Evolutionary conservation across 768 basidiomycete species (phyloP).

Genomic region (Naganishia kalamii): DNA sequence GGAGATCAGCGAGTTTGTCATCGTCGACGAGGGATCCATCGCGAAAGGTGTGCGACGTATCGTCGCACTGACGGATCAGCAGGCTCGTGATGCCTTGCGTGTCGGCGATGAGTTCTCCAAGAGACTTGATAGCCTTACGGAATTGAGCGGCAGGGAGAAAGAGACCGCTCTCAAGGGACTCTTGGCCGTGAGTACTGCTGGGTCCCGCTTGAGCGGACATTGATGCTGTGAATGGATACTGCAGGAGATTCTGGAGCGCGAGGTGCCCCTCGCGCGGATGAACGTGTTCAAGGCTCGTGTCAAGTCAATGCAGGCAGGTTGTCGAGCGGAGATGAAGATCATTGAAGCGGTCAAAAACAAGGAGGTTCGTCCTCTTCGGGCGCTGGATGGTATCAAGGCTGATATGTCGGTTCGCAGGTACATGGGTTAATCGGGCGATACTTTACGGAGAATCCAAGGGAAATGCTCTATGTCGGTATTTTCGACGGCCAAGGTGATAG

Average conservation of each 20-base stretch:
- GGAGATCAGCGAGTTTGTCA: conserved; percentile 91
- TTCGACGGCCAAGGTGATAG: conserved; percentile 76
- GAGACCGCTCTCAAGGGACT: conserved; percentile 79
- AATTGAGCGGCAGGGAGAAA: conserved; percentile 66
- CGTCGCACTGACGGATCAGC: conserved; percentile 86
- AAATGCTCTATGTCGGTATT: conserved; percentile 61
- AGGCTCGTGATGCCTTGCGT: conserved; percentile 74
- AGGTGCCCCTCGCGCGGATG: conserved; percentile 81
- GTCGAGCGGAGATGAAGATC: conserved; percentile 79
- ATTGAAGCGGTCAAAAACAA: conserved; percentile 69
- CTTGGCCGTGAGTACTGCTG: conserved; percentile 36
- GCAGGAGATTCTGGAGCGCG: conserved; percentile 80
- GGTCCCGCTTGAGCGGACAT: background rate
- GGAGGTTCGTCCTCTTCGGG: conserved; percentile 52
- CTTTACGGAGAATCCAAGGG: conserved; percentile 70
- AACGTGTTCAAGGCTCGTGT: conserved; percentile 69
- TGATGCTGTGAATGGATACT: background rate
- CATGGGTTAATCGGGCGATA: conserved; percentile 62
- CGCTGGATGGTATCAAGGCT: background rate
- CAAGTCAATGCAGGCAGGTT: conserved; percentile 64
- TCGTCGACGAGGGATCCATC: conserved; percentile 91
- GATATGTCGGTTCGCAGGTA: conserved; percentile 54
- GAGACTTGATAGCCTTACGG: conserved; percentile 60
- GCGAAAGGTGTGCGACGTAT: conserved; percentile 96
- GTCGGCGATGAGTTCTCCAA: conserved; percentile 59